These are phyloP conservation scores for Pachyrhizus erosus DNA, from an alignment of 306 rosid species.

Conservation along the genomic window DNA sequence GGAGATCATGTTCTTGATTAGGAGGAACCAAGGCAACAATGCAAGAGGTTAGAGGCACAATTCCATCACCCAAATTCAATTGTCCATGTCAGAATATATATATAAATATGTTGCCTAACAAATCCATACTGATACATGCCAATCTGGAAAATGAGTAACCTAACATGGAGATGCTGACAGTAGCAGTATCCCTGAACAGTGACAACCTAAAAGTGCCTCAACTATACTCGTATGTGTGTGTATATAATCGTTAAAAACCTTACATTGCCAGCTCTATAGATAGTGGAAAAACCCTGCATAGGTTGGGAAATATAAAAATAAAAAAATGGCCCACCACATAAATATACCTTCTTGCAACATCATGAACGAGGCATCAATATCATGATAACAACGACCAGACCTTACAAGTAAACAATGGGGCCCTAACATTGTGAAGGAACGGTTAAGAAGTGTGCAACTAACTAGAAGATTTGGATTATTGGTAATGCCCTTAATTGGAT, in stretches of 20 bases:
- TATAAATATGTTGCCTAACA: not conserved
- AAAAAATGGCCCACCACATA: slow-evolving; percentile 42
- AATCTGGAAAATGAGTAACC: slow-evolving; percentile 42
- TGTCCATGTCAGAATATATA: slow-evolving; percentile 33
- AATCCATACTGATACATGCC: slow-evolving; percentile 21
- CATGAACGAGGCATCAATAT: slow-evolving; percentile 34
- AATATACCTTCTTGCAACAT: not conserved
- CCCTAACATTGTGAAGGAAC: slow-evolving; percentile 34
- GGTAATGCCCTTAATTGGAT: slow-evolving; percentile 24
- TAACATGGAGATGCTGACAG: slow-evolving; percentile 45
- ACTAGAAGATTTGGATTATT: slow-evolving; percentile 15
- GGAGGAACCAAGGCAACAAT: not conserved
- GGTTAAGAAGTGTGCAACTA: slow-evolving; percentile 22
- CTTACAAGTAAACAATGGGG: slow-evolving; percentile 26
- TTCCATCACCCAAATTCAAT: not conserved
- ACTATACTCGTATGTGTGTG: not conserved
- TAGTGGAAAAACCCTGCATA: slow-evolving; percentile 22
- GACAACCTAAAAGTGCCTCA: slow-evolving; percentile 27
- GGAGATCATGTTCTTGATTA: not conserved
- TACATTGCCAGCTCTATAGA: slow-evolving; percentile 1
- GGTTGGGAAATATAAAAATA: not conserved
- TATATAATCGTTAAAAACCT: not conserved
- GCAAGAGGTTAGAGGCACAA: not conserved
- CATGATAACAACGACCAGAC: slow-evolving; percentile 22
- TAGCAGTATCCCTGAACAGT: slow-evolving; percentile 8